phyloP scores from a whole-genome alignment of 495 filamentous ascomycete genomes.

The Neurospora cerealis region DNA sequence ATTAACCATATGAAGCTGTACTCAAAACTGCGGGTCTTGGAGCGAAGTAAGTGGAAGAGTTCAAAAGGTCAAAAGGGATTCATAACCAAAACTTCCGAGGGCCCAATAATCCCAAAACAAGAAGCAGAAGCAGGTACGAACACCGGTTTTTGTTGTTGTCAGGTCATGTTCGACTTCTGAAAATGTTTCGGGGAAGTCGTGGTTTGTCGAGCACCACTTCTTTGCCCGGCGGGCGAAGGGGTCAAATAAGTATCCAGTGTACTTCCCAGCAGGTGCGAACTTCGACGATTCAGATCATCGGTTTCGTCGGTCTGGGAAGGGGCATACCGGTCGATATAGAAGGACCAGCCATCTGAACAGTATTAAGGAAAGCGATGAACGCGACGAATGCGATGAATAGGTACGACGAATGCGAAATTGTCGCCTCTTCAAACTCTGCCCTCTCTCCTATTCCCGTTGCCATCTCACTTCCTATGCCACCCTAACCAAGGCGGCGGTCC shows the following conservation, averaged over 20 bases:
- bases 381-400: neutral
- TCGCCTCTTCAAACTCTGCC: neutral
- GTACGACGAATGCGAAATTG: neutral
- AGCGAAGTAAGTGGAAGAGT: neutral
- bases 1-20: neutral
- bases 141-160: neutral
- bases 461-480: neutral
- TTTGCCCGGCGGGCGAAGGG: neutral
- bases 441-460: neutral
- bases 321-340: neutral
- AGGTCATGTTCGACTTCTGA: neutral
- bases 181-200: neutral
- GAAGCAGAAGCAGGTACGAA: neutral
- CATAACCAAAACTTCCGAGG: neutral
- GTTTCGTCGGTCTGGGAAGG: neutral
- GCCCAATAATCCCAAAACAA: neutral
- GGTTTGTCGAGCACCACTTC: neutral
- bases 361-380: neutral
- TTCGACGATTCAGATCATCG: neutral
- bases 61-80: neutral
- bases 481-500: neutral
- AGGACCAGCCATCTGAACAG: neutral
- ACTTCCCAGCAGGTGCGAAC: neutral
- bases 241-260: neutral
- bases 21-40: neutral